Percentiles rank a stretch among this genome's conserved stretches.
phyloP scores from a whole-genome alignment of 306 rosid genomes.

The Quillaja saponaria region DNA sequence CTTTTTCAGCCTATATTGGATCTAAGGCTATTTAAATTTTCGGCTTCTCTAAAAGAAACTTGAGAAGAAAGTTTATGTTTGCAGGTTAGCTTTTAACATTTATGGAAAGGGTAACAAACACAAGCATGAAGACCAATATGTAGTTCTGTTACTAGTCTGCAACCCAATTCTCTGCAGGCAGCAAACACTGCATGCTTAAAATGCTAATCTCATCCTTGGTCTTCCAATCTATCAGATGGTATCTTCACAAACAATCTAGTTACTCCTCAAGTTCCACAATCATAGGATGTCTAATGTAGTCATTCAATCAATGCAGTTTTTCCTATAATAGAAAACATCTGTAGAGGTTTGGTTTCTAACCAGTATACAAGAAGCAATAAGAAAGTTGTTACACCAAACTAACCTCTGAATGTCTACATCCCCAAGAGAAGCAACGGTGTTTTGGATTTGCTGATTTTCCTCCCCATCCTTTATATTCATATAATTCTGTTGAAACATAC shows the following conservation, averaged over 20 bases:
- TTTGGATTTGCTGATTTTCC: conserved; percentile 78
- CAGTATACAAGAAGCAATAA: conserved; percentile 17
- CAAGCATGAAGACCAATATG: background rate
- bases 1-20: background rate
- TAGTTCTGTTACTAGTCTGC: conserved; percentile 8
- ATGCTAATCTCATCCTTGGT: conserved; percentile 11
- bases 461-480: conserved; percentile 76
- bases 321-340: background rate
- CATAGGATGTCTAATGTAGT: conserved; percentile 4
- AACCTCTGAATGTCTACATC: conserved; percentile 84
- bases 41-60: no score
- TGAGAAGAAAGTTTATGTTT: no score
- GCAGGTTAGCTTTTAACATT: no score
- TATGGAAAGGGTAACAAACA: background rate
- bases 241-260: conserved; percentile 1
- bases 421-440: conserved; percentile 80
- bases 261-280: conserved; percentile 9
- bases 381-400: conserved; percentile 25
- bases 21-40: no score
- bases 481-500: conserved; percentile 78
- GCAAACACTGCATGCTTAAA: background rate
- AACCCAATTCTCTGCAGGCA: conserved; percentile 3
- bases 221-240: background rate
- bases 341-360: background rate
- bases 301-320: background rate